Conservation (phyloP, 1,284 basidiomycete species). For the Melanopsichium pennsylvanicum region DNA sequence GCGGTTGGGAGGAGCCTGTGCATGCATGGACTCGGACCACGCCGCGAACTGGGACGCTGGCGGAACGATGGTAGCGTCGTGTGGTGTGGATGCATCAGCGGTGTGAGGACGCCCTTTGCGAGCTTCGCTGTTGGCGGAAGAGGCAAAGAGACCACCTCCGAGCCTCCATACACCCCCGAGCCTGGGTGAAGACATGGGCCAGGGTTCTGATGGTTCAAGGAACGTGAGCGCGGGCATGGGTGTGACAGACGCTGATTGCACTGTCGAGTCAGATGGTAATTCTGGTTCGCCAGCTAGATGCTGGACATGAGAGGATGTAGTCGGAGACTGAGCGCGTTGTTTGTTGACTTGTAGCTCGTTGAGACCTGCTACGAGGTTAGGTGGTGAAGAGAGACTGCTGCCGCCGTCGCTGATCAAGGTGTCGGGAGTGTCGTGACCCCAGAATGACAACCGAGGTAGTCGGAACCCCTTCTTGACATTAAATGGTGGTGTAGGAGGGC, state of each 20-base stretch:
- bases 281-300: not conserved
- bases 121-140: not conserved
- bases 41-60: conserved; percentile 31
- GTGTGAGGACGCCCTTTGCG: conserved; percentile 3
- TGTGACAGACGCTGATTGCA: not conserved
- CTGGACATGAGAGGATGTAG: conserved; percentile 5
- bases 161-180: conserved; percentile 12
- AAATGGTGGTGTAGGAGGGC: conserved; percentile 7
- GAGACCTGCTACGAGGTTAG: conserved; percentile 5
- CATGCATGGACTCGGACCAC: conserved; percentile 30
- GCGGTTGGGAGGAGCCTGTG: conserved; percentile 15
- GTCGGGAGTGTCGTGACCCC: conserved; percentile 18
- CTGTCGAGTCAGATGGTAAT: not conserved
- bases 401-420: conserved; percentile 3
- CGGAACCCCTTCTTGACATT: conserved; percentile 9
- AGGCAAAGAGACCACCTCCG: conserved; percentile 15
- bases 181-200: conserved; percentile 4
- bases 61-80: not conserved
- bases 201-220: not conserved
- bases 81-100: not conserved
- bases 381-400: not conserved
- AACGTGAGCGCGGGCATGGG: conserved; percentile 16
- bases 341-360: conserved; percentile 3
- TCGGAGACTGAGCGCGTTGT: conserved; percentile 2
- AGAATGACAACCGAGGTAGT: conserved; percentile 33